Conservation (phyloP, 306 rosid species). For the Vicia sativa region DNA sequence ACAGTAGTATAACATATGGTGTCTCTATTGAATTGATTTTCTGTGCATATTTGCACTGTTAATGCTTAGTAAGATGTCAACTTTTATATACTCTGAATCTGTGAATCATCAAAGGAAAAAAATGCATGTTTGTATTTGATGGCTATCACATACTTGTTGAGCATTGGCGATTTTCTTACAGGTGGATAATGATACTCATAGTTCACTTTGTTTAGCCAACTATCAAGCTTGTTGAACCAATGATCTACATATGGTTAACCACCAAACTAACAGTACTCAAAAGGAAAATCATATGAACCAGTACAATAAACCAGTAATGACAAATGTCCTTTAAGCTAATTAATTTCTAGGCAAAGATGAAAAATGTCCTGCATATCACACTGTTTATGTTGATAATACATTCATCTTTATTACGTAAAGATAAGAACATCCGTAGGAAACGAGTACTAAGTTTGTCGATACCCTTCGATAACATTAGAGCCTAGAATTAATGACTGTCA, state of each 20-base stretch:
- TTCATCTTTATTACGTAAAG: constrained; percentile 6
- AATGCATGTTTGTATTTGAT: constrained; percentile 3
- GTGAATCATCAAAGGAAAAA: constrained; percentile 1
- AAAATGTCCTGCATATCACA: constrained; percentile 7
- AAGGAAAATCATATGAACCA: constrained; percentile 9
- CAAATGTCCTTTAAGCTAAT: background rate
- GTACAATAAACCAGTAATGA: constrained; percentile 1
- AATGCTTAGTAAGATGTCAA: constrained; percentile 23
- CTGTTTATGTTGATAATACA: background rate
- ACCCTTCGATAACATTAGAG: background rate
- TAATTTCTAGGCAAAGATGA: background rate
- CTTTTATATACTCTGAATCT: background rate
- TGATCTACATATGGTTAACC: constrained; percentile 12
- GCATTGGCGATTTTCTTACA: background rate
- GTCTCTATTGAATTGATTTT: constrained; percentile 16
- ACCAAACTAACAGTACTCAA: background rate
- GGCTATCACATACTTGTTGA: constrained; percentile 1
- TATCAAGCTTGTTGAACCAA: background rate
- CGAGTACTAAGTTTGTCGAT: constrained; percentile 5
- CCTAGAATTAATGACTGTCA: background rate
- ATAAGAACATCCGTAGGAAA: background rate
- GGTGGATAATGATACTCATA: background rate
- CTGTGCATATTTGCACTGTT: constrained; percentile 14
- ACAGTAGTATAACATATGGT: background rate
- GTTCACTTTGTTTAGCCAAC: constrained; percentile 32